Evolutionary conservation across 768 basidiomycete genomes (phyloP).

Genomic region (Mycena vitilis): DNA sequence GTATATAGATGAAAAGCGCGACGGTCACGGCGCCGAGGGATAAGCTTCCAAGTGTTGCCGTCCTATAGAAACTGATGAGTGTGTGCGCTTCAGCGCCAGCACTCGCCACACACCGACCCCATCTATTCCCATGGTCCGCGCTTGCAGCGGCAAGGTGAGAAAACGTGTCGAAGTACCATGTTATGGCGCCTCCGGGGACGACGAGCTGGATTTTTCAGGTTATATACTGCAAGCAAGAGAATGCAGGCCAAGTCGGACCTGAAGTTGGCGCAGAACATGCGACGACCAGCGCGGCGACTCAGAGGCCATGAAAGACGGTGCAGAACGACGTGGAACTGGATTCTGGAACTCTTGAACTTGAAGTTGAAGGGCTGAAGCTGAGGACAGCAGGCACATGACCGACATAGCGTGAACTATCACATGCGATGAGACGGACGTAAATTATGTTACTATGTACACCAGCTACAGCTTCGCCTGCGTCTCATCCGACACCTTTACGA

Average conservation of each 20-base stretch:
- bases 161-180: slow-evolving; percentile 71
- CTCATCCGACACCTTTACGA: slow-evolving; percentile 68
- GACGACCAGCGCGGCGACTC: slow-evolving; percentile 30
- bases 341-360: too few species aligned
- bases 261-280: slow-evolving; percentile 38
- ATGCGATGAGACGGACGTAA: slow-evolving; percentile 3
- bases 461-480: slow-evolving; percentile 51
- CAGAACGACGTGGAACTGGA: slow-evolving; percentile 3
- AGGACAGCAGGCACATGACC: slow-evolving; percentile 2
- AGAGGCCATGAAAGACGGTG: slow-evolving; percentile 8
- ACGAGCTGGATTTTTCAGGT: slow-evolving; percentile 58
- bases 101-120: slow-evolving; percentile 62
- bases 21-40: slow-evolving; percentile 71
- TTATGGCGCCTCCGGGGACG: slow-evolving; percentile 73
- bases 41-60: slow-evolving; percentile 64
- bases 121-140: slow-evolving; percentile 49
- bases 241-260: background rate
- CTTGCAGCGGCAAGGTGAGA: slow-evolving; percentile 56
- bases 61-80: slow-evolving; percentile 49
- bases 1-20: slow-evolving; percentile 76
- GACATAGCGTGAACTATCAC: background rate
- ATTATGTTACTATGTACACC: background rate
- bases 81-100: background rate
- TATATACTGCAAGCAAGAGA: background rate
- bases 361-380: slow-evolving; percentile 1